phyloP scores from a whole-genome alignment of 2,329 filamentous ascomycete genomes.

The Fusarium secorum region DNA sequence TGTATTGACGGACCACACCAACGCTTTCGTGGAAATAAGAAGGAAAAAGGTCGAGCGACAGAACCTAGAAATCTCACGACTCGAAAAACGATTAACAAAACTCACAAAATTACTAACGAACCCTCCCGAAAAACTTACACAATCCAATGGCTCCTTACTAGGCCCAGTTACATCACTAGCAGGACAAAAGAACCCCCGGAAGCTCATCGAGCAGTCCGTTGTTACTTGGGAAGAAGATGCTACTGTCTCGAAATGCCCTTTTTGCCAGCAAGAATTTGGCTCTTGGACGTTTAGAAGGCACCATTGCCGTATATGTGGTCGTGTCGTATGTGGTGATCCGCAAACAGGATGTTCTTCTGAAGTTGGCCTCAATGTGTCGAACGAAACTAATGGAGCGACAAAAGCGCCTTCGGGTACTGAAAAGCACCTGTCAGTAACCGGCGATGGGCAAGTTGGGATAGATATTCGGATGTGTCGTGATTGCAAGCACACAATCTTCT shows the following conservation, averaged over 20 bases:
- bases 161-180: conserved; percentile 68
- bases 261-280: conserved; percentile 95
- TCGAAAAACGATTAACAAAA: conserved; percentile 92
- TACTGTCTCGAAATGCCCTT: conserved; percentile 81
- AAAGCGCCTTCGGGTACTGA: conserved; percentile 48
- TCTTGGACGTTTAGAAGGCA: conserved; percentile 92
- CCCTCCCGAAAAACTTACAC: conserved; percentile 70
- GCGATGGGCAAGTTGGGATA: conserved; percentile 66
- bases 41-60: conserved; percentile 83
- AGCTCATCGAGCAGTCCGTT: conserved; percentile 86
- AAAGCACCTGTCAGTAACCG: conserved; percentile 47
- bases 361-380: conserved; percentile 78
- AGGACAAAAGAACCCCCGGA: conserved; percentile 77
- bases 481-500: conserved; percentile 71
- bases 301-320: conserved; percentile 92
- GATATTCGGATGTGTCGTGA: conserved; percentile 93
- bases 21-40: conserved; percentile 74
- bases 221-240: conserved; percentile 96
- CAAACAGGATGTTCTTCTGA: conserved; percentile 86
- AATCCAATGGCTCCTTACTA: conserved; percentile 60
- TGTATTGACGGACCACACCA: conserved; percentile 73
- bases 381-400: conserved; percentile 47
- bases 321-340: conserved; percentile 89
- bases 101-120: conserved; percentile 84
- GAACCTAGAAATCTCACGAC: conserved; percentile 83